Conservation (phyloP, 495 filamentous ascomycete species). For the Daldinia vernicosa region DNA sequence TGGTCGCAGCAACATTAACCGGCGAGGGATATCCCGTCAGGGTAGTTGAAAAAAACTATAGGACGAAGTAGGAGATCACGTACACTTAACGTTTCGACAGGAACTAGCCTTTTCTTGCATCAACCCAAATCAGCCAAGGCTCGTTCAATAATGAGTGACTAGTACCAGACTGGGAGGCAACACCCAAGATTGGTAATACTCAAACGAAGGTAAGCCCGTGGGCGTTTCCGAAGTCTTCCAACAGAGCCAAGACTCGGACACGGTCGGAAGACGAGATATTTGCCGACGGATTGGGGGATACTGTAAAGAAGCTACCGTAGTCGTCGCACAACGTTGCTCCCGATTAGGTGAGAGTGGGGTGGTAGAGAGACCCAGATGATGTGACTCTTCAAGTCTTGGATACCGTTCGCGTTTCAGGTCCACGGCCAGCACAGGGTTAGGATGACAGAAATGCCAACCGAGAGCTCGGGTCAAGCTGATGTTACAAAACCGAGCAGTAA, state of each 20-base stretch:
- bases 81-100: constrained; percentile 54
- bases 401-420: constrained; percentile 48
- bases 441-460: constrained; percentile 22
- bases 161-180: constrained; percentile 26
- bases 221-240: constrained; percentile 31
- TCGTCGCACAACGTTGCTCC: constrained; percentile 37
- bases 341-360: constrained; percentile 34
- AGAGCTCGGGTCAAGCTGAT: constrained; percentile 7
- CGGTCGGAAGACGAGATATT: constrained; percentile 26
- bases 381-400: constrained; percentile 37
- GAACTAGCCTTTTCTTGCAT: constrained; percentile 32
- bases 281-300: constrained; percentile 30
- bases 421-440: constrained; percentile 35
- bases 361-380: constrained; percentile 38
- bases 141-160: constrained; percentile 24
- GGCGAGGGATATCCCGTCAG: constrained; percentile 46
- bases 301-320: constrained; percentile 32
- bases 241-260: constrained; percentile 23
- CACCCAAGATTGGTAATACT: constrained; percentile 28
- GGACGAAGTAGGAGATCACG: constrained; percentile 46
- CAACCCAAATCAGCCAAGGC: constrained; percentile 28
- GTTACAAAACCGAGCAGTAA: no score
- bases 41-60: constrained; percentile 43
- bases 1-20: constrained; percentile 35
- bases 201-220: constrained; percentile 29